A percentile compares a stretch with the other conserved stretches of the same genome.
phyloP scores from a whole-genome alignment of 176 grass and related monocot species.

The Zoysia japonica region DNA sequence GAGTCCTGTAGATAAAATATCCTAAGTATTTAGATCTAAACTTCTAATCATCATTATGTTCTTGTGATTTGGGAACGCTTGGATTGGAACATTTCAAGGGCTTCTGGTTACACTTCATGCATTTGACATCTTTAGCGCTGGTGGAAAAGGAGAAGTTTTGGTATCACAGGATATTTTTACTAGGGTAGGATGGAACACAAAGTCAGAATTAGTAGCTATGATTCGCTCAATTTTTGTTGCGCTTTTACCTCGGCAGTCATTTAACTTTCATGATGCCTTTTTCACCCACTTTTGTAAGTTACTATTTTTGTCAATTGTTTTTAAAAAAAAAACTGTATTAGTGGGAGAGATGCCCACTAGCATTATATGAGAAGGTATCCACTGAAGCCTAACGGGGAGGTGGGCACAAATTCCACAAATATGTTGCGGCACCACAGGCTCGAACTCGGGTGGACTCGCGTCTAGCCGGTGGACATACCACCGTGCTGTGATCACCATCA shows the following conservation, averaged over 20 bases:
- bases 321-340: too few species aligned
- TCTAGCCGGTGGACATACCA: too few species aligned
- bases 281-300: conserved; percentile 12
- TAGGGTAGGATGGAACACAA: not conserved
- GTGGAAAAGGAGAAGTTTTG: not conserved
- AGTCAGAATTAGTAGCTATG: conserved; percentile 10
- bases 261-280: not conserved
- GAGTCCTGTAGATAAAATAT: too few species aligned
- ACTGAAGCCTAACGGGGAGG: too few species aligned
- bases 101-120: conserved; percentile 22
- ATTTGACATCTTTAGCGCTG: not conserved
- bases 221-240: not conserved
- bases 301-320: not conserved
- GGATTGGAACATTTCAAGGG: conserved; percentile 18
- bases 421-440: too few species aligned
- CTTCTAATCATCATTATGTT: not conserved
- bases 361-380: too few species aligned
- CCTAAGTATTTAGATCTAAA: too few species aligned
- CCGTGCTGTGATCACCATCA: too few species aligned
- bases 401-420: too few species aligned
- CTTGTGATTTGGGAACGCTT: conserved; percentile 13
- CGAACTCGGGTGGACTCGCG: too few species aligned
- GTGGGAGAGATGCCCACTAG: too few species aligned
- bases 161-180: not conserved
- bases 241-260: not conserved